Base-by-base conservation (phyloP, 2,329 filamentous ascomycete genomes). In the Sordariomycetes sp. region DNA sequence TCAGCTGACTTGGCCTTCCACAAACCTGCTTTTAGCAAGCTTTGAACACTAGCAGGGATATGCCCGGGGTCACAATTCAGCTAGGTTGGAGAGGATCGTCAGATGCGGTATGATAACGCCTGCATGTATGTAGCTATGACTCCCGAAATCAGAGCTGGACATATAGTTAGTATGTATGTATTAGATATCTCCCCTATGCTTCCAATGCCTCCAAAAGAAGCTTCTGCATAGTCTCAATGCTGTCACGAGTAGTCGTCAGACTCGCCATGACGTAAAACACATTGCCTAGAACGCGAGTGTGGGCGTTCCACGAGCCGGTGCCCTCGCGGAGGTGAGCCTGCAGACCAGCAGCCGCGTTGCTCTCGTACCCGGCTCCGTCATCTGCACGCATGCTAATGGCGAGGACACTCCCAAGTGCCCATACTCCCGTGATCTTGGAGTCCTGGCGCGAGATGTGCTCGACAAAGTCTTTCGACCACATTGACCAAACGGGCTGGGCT, bases 401-500 rank as follows among this genome's bases (percentile, higher is more conserved):
- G 12, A 94, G 72, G 1, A 94, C 86, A 2, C 81, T 87, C 0
- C 89, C 89, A 1, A 94, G 70, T 0, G 88, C 85, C 72, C 89
- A 87, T 0, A 86, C 81, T 8, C 84, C 81, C 2, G 81, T 74
- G 0, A 94, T 81, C 0, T 72, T 50, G n/a, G 45, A 69, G 22
- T 17, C 17, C 0, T 70, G 64, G 17, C 63, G 70, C 4, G 86
- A 90, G 2, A 91, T 64, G 13, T 72, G 67, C 1, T 72, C 68
- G 1, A 91, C 72, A 32, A 90, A 79, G 0, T 70, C 66, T 1
- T 74, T 74, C 0, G 82, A 81, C 88, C 88, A 94, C 59, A 83
- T 78, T 58, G 86, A 90, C 86, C 87, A 92, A 0, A 66, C 64
- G 2, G 15, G 10, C 20, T 39, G 53, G 34, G 25, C 13, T 22